Evolutionary conservation across 108 stramenopile species (phyloP), one percentile per base, ranked within the genome.

Genomic region (Schizochytrium sp.): DNA sequence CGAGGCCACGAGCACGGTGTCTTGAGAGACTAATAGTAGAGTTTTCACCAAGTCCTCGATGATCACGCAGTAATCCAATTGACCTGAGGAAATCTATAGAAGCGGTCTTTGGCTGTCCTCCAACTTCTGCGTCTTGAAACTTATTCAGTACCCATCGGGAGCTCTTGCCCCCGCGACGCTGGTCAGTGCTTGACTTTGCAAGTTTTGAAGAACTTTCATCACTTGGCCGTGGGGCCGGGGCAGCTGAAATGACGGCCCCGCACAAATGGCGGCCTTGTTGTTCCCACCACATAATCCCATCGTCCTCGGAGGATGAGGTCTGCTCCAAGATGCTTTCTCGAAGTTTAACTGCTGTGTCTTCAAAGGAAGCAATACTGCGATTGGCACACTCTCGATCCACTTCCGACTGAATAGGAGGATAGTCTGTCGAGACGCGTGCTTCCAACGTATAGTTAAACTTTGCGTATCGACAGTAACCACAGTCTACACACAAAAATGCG

Each of bases 401-500:
- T 15, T 49, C 56, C 4, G 73, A 83, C 3, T 10, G 5, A 50
- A 87, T 56, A 3, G 91, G 40, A 10, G 89, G 40, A 3, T 90
- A 89, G 49, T 91, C 88, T 12, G 73, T 91, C n/a, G 91, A 92
- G 72, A 57, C 38, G 7, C 55, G 90, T 19, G 90, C 90, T 41
- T 72, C 46, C n/a, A 93, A 60, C 0, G 76, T 89, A 88, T 91
- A 95, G 57, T 91, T 88, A 89, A 99, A 97, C 41, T 89, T 92
- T 55, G 95, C 98, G 61, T 95, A 93, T 12, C 96, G 90, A 87
- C 97, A 98, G 91, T 97, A 97, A 5, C 98, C 98, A 89, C 98
- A 99, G 91, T 98, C 98, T 41, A 96, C 97, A 76, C 98, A 99
- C 10, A 99, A 89, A 87, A 99, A 98, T 46, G 97, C 97, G 91